These are phyloP conservation scores for Microcera coccophila DNA, from an alignment of 2,329 filamentous ascomycete species.

Conservation along the genomic window DNA sequence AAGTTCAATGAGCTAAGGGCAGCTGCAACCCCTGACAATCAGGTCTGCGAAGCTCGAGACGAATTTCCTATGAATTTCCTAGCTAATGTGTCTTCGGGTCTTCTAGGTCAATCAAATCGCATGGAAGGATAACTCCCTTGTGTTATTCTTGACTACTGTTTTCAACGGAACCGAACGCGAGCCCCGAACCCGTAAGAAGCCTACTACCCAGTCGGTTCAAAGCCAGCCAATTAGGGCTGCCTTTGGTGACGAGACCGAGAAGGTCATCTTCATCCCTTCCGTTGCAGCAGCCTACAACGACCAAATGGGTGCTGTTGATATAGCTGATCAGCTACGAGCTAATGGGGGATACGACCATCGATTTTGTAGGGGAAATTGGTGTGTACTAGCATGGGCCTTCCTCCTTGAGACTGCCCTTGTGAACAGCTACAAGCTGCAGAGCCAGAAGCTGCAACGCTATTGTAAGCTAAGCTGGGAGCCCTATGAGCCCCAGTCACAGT, in stretches of 20 bases:
- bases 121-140: not conserved
- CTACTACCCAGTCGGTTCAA: conserved; percentile 1
- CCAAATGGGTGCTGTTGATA: conserved; percentile 12
- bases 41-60: not conserved
- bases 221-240: conserved; percentile 4
- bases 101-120: not conserved
- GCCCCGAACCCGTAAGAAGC: conserved; percentile 1
- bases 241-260: conserved; percentile 9
- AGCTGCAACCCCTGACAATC: conserved; percentile 3
- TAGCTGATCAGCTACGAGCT: conserved; percentile 8
- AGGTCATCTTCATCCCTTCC: conserved; percentile 2
- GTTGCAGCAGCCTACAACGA: conserved; percentile 9
- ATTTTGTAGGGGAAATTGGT: conserved; percentile 7
- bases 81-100: not conserved
- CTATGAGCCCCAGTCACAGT: not conserved
- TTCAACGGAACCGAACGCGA: conserved; percentile 1
- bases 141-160: conserved; percentile 2
- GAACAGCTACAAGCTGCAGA: conserved; percentile 10
- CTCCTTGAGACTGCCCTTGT: conserved; percentile 10
- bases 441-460: not conserved
- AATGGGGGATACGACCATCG: conserved; percentile 4
- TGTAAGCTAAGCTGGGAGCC: not conserved
- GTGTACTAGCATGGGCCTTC: conserved; percentile 14
- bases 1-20: conserved; percentile 1
- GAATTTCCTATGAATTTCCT: not conserved